Percentiles rank a stretch among this genome's conserved stretches.
Conservation (phyloP, 2,329 filamentous ascomycete genomes). For the Aspergillus neotritici region DNA sequence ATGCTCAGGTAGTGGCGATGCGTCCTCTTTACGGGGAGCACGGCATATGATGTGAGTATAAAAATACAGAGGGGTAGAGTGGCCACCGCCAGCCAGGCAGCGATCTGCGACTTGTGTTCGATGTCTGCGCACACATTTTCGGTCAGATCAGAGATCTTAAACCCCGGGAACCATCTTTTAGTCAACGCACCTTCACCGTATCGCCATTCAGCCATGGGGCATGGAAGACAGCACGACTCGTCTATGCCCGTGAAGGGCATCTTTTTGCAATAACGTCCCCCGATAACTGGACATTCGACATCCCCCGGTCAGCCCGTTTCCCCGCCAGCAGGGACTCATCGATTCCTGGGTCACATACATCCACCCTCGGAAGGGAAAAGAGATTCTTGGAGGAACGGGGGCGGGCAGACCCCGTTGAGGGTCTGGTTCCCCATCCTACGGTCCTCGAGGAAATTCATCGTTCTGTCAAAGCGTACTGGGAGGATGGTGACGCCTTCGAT, state of each 20-base stretch:
- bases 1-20: constrained; percentile 90
- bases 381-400: constrained; percentile 63
- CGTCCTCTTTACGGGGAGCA: constrained; percentile 81
- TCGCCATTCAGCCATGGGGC: constrained; percentile 75
- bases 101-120: constrained; percentile 54
- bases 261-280: constrained; percentile 56
- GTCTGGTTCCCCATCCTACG: constrained; percentile 19
- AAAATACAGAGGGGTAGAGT: constrained; percentile 68
- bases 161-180: neutral
- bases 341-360: constrained; percentile 50
- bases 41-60: constrained; percentile 70
- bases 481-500: no score
- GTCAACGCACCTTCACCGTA: constrained; percentile 50
- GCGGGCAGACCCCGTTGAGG: constrained; percentile 52
- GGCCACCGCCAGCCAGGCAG: constrained; percentile 78
- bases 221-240: constrained; percentile 77
- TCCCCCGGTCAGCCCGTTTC: constrained; percentile 15
- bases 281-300: constrained; percentile 44
- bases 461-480: neutral
- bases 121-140: constrained; percentile 37
- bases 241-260: constrained; percentile 40
- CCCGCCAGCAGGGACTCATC: constrained; percentile 11
- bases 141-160: neutral
- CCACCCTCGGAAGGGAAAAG: constrained; percentile 58
- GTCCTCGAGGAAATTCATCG: constrained; percentile 1